Conservation (phyloP, 23 red algal genomes). For the Gracilaria caudata region DNA sequence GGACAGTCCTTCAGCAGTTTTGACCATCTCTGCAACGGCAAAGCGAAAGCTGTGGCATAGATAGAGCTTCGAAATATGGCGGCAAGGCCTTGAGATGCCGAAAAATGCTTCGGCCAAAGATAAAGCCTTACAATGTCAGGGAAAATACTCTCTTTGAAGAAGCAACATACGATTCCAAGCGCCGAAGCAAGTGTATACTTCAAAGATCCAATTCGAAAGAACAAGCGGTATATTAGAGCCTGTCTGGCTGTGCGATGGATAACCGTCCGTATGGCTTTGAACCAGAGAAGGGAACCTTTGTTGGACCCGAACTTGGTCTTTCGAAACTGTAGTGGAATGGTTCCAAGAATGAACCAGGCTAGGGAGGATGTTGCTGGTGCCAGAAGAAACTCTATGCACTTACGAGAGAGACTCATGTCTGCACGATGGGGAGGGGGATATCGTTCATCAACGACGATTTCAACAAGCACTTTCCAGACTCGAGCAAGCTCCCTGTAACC, state of each 20-base stretch:
- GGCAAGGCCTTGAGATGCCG: slow-evolving; percentile 52
- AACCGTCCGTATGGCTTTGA: slow-evolving; percentile 55
- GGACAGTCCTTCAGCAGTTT: slow-evolving; percentile 31
- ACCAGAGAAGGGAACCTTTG: background rate
- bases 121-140: slow-evolving; percentile 63
- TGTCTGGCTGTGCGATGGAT: slow-evolving; percentile 72
- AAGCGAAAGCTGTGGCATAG: slow-evolving; percentile 72
- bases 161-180: slow-evolving; percentile 70
- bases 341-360: slow-evolving; percentile 27
- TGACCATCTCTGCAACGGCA: slow-evolving; percentile 63
- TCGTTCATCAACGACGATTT: slow-evolving; percentile 47
- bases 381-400: slow-evolving; percentile 42
- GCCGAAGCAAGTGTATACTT: slow-evolving; percentile 61
- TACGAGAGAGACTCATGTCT: slow-evolving; percentile 38
- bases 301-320: background rate
- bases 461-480: slow-evolving; percentile 45
- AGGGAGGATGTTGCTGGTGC: slow-evolving; percentile 43
- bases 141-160: slow-evolving; percentile 78
- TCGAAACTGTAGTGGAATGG: background rate
- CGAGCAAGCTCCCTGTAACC: slow-evolving; percentile 51
- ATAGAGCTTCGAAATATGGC: slow-evolving; percentile 61
- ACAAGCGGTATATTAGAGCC: slow-evolving; percentile 86
- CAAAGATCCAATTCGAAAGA: slow-evolving; percentile 67
- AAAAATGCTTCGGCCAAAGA: slow-evolving; percentile 75
- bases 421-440: slow-evolving; percentile 62